Conservation (phyloP, 2,329 filamentous ascomycete species). For the Verticillium klebahnii region DNA sequence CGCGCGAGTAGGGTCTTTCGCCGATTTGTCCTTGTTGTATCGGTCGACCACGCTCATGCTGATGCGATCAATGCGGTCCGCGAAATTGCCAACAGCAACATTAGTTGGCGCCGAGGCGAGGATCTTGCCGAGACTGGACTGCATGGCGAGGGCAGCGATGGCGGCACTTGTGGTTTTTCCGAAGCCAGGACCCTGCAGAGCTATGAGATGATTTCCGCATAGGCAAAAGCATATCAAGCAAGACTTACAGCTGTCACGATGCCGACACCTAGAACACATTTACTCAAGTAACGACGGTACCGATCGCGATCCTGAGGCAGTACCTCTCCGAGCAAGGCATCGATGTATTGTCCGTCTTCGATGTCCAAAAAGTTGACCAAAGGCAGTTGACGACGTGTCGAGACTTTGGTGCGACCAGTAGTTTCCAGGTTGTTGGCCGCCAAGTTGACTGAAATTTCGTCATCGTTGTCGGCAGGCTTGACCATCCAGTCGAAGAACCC, state of each 20-base stretch:
- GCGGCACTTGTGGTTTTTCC: conserved; percentile 11
- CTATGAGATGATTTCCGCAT: background rate
- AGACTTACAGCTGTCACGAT: conserved; percentile 3
- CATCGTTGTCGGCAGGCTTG: background rate
- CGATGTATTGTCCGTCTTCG: background rate
- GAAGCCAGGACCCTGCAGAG: conserved; percentile 9
- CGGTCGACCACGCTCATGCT: background rate
- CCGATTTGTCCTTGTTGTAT: background rate
- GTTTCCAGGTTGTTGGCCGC: background rate
- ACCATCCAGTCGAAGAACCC: conserved; percentile 4
- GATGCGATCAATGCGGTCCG: conserved; percentile 2
- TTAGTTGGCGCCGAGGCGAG: conserved; percentile 11
- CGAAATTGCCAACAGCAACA: conserved; percentile 13
- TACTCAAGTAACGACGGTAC: background rate
- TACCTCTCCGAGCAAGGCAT: background rate
- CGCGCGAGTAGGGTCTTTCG: background rate
- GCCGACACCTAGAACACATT: background rate
- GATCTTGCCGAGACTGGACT: conserved; percentile 4
- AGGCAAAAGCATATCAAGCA: background rate
- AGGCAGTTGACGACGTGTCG: background rate
- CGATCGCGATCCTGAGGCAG: background rate
- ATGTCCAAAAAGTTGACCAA: background rate
- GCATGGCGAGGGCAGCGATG: conserved; percentile 5
- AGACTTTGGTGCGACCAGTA: background rate
- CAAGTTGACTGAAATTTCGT: background rate